Percentiles rank a stretch among this genome's conserved stretches.
Evolutionary conservation across 1,139 yeast genomes (phyloP).

Genomic region (Yamadazyma triangularis): DNA sequence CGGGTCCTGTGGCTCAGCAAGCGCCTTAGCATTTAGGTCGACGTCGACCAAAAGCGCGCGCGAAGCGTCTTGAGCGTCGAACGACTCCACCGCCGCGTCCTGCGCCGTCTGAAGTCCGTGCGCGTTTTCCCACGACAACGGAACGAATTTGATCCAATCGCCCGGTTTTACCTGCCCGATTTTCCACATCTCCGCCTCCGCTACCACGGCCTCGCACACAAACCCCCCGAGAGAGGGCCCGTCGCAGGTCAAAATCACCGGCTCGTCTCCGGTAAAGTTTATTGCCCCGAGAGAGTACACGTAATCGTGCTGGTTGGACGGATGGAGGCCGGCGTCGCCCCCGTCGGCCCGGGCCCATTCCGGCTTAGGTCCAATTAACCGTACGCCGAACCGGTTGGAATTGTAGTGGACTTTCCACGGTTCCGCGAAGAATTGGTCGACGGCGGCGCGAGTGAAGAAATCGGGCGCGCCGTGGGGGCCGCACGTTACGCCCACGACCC

Average conservation of each 20-base stretch:
- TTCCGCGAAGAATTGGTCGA: constrained; percentile 66
- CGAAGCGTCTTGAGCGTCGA: no score
- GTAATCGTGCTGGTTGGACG: constrained; percentile 96
- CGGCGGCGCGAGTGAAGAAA: constrained; percentile 75
- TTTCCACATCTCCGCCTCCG: constrained; percentile 97
- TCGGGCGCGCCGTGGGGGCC: constrained; percentile 99
- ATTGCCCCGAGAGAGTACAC: constrained; percentile 95
- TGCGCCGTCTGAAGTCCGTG: no score
- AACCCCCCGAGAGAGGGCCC: constrained; percentile 98
- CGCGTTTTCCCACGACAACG: constrained; percentile 68
- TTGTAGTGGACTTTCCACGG: constrained; percentile 96
- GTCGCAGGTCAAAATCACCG: constrained; percentile 93
- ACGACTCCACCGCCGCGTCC: no score
- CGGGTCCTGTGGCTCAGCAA: no score
- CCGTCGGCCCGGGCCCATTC: constrained; percentile 97
- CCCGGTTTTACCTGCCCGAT: constrained; percentile 98
- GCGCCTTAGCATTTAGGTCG: no score
- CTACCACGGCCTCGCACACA: constrained; percentile 93
- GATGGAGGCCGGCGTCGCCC: constrained; percentile 97
- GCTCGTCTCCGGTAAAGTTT: constrained; percentile 97
- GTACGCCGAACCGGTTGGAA: constrained; percentile 92
- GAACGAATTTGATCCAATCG: constrained; percentile 74
- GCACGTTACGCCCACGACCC: constrained; percentile 91
- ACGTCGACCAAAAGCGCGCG: no score
- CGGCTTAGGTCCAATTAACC: constrained; percentile 94